phyloP scores from a whole-genome alignment of 345 rosid species.

The Triadica sebifera region DNA sequence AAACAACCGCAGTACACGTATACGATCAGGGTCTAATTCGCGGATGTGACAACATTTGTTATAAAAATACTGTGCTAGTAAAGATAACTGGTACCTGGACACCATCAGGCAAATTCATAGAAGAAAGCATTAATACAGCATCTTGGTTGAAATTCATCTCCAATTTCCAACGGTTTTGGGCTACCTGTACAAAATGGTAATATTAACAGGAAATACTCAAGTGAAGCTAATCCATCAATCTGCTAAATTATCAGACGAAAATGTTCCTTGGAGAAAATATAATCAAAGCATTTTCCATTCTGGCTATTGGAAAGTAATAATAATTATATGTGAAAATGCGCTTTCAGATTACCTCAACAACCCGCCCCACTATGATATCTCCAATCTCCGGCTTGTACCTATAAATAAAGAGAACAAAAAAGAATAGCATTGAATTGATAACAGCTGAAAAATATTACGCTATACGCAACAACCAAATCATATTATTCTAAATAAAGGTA shows the following conservation, averaged over 20 bases:
- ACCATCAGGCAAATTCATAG: constrained; percentile 94
- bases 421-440: background rate
- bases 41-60: no score
- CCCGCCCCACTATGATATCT: constrained; percentile 87
- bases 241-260: background rate
- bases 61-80: background rate
- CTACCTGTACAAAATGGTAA: constrained; percentile 47
- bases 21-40: no score
- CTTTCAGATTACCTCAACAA: constrained; percentile 69
- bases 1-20: no score
- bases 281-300: background rate
- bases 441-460: background rate
- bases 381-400: constrained; percentile 99
- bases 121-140: constrained; percentile 88
- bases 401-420: background rate
- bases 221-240: background rate
- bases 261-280: background rate
- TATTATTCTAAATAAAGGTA: constrained; percentile 2
- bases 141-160: constrained; percentile 79
- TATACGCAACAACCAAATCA: background rate
- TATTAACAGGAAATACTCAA: background rate
- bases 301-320: background rate
- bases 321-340: background rate
- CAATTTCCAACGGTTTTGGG: constrained; percentile 88
- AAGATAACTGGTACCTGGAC: constrained; percentile 57